A percentile compares a stretch with the other conserved stretches of the same genome.
phyloP scores from a whole-genome alignment of 1,284 basidiomycete species.

The Pseudozyma thailandica region DNA sequence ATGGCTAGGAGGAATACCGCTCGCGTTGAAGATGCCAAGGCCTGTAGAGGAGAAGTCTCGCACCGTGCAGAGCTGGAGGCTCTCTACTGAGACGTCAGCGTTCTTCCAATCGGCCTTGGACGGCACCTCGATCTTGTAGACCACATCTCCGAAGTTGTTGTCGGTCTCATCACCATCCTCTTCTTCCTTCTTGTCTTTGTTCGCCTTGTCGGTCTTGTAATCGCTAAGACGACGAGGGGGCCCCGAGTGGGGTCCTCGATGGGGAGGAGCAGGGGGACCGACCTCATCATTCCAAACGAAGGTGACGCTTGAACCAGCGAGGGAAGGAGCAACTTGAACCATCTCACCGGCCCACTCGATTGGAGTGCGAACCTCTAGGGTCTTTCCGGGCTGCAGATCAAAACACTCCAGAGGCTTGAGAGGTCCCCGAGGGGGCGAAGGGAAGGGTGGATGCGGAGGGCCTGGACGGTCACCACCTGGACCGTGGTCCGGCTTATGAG shows the following conservation, averaged over 20 bases:
- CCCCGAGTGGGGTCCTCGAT: conserved; percentile 10
- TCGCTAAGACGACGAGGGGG: conserved; percentile 15
- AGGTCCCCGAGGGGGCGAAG: conserved; percentile 14
- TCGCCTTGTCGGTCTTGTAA: not conserved
- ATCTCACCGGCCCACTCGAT: conserved; percentile 23
- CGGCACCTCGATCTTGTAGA: conserved; percentile 21
- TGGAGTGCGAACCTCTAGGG: conserved; percentile 7
- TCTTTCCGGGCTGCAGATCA: conserved; percentile 23
- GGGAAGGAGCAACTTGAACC: conserved; percentile 27
- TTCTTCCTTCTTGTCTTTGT: not conserved
- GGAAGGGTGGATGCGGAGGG: conserved; percentile 5
- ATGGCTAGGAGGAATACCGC: conserved; percentile 34
- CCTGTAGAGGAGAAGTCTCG: conserved; percentile 13
- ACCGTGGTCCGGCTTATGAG: conserved; percentile 16
- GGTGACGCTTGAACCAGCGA: conserved; percentile 34
- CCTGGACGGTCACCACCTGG: conserved; percentile 12
- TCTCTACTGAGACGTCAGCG: conserved; percentile 9
- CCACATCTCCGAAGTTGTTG: conserved; percentile 10
- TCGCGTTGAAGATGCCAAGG: conserved; percentile 30
- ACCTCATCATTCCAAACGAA: conserved; percentile 36
- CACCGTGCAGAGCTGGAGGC: conserved; percentile 24
- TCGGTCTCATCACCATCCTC: not conserved
- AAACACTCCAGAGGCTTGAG: conserved; percentile 21
- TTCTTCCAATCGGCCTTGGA: conserved; percentile 13
- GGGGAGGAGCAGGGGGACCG: conserved; percentile 18